Conservation (phyloP, 148 eudicot genomes). For the Euryodendron excelsum region DNA sequence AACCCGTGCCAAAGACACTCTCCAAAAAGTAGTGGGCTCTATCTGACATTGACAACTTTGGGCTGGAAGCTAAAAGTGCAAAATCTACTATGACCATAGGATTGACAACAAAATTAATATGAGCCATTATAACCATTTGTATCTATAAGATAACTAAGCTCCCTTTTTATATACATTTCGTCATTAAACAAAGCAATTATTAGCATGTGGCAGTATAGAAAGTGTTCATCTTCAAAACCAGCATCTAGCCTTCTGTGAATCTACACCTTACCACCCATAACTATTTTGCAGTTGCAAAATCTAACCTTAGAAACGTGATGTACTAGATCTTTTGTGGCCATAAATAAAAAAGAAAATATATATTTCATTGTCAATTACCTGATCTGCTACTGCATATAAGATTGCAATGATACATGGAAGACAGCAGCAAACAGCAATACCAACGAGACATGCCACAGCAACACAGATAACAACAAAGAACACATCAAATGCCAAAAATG, state of each 20-base stretch:
- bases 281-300: not conserved
- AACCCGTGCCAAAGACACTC: no score
- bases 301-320: not conserved
- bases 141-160: no score
- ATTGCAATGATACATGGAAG: conserved; percentile 91
- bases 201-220: not conserved
- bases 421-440: conserved; percentile 91
- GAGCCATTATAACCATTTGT: no score
- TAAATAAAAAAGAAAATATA: not conserved
- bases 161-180: not conserved
- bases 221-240: not conserved
- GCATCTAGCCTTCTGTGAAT: not conserved
- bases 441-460: conserved; percentile 86
- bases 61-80: no score
- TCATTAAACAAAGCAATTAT: not conserved
- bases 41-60: no score
- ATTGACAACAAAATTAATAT: no score
- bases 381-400: conserved; percentile 88
- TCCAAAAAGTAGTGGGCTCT: no score
- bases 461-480: conserved; percentile 91
- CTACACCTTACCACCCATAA: not conserved
- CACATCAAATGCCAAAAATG: conserved; percentile 87
- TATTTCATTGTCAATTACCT: conserved; percentile 43
- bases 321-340: not conserved
- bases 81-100: no score